Evolutionary conservation across 2,329 filamentous ascomycete species (phyloP).

Genomic region (Nigrospora oryzae): DNA sequence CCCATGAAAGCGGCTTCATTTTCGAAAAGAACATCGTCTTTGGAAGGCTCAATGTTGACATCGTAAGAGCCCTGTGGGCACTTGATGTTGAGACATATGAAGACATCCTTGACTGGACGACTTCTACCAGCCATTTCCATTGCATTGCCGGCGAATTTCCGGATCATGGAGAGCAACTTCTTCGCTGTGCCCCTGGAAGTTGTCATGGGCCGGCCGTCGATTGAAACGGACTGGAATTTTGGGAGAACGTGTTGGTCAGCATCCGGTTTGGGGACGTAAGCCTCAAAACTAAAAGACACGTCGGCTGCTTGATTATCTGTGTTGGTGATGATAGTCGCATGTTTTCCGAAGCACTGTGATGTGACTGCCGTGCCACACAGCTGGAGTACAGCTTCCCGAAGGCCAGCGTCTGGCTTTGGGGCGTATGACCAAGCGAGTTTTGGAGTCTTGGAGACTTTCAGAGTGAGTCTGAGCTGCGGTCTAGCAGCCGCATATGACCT

Average conservation of each 20-base stretch:
- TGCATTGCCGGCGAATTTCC: conserved; percentile 32
- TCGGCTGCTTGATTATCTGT: conserved; percentile 4
- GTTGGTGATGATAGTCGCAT: conserved; percentile 4
- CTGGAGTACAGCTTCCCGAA: conserved; percentile 53
- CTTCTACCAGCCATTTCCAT: conserved; percentile 13
- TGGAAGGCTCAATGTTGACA: conserved; percentile 61
- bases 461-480: conserved; percentile 49
- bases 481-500: conserved; percentile 59
- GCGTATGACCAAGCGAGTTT: conserved; percentile 54
- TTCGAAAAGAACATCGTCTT: conserved; percentile 63
- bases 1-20: conserved; percentile 37
- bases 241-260: conserved; percentile 34
- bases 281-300: conserved; percentile 39
- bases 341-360: conserved; percentile 41
- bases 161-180: conserved; percentile 47
- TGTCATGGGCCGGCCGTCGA: conserved; percentile 60
- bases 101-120: conserved; percentile 37
- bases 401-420: conserved; percentile 37
- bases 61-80: conserved; percentile 61
- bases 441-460: conserved; percentile 48
- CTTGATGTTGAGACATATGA: conserved; percentile 54
- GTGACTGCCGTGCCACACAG: conserved; percentile 50
- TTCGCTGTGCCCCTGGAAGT: conserved; percentile 46
- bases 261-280: conserved; percentile 46
- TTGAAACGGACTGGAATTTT: conserved; percentile 53